phyloP scores from a whole-genome alignment of 768 basidiomycete genomes.

The Cystofilobasidium capitatum region DNA sequence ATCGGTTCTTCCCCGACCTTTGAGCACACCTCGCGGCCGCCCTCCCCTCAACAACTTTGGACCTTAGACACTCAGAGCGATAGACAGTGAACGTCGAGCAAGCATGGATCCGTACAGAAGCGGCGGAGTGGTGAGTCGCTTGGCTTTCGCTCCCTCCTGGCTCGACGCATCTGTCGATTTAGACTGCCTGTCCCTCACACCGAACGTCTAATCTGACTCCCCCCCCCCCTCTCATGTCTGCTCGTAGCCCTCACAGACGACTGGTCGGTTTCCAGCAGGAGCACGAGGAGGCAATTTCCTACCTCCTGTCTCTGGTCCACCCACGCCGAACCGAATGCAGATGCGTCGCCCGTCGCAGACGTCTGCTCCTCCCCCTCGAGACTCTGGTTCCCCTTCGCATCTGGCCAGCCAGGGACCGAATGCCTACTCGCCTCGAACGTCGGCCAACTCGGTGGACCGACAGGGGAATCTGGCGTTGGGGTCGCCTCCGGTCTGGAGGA shows the following conservation, averaged over 20 bases:
- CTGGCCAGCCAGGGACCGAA: neutral
- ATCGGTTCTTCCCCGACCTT: neutral
- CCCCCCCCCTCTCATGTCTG: neutral
- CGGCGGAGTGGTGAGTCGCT: neutral
- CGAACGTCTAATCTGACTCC: neutral
- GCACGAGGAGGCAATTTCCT: slow-evolving; percentile 24
- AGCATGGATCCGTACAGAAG: neutral
- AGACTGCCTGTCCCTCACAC: neutral
- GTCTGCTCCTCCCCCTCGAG: neutral
- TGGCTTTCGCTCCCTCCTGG: neutral
- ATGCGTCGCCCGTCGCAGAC: slow-evolving; percentile 11
- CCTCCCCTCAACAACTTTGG: neutral
- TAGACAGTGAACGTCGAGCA: no score
- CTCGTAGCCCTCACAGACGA: slow-evolving; percentile 7
- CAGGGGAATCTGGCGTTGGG: neutral
- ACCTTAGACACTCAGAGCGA: neutral
- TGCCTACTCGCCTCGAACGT: neutral
- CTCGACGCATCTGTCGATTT: no score
- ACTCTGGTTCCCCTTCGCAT: slow-evolving; percentile 3
- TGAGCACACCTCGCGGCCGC: neutral
- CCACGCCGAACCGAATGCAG: slow-evolving; percentile 16
- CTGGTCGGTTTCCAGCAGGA: slow-evolving; percentile 12
- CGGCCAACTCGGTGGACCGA: neutral
- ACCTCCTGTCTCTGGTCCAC: slow-evolving; percentile 9
- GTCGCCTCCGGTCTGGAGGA: slow-evolving; percentile 1